Conservation (phyloP, 768 basidiomycete species). For the Amanita phalloides region DNA sequence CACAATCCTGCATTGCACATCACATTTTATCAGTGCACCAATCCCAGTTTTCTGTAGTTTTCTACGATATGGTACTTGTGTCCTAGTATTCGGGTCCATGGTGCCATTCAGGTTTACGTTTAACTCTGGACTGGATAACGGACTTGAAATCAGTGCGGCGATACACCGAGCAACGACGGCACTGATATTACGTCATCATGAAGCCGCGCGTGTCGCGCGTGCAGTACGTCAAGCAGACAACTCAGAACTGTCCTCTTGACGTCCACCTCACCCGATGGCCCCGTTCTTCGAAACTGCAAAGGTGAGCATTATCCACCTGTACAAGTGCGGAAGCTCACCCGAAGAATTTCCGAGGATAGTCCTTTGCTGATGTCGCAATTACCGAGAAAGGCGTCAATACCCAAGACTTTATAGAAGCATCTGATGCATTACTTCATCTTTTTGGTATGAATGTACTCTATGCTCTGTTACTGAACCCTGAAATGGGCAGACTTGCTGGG, state of each 20-base stretch:
- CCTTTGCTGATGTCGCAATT: conserved; percentile 76
- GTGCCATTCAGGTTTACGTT: no score
- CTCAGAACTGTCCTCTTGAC: neutral
- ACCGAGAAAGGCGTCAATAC: conserved; percentile 76
- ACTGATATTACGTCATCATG: no score
- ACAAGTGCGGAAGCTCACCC: neutral
- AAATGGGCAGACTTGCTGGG: conserved; percentile 49
- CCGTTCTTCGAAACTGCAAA: conserved; percentile 2
- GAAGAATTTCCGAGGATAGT: conserved; percentile 31
- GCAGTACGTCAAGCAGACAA: neutral
- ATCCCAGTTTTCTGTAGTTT: no score
- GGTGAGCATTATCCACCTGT: neutral
- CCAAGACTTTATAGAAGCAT: conserved; percentile 70
- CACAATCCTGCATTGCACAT: no score
- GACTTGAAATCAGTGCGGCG: no score
- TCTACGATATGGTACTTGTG: no score
- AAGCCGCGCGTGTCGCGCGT: no score
- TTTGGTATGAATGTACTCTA: conserved; percentile 39
- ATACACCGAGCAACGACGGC: no score
- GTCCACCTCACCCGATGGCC: neutral
- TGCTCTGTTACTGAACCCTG: conserved; percentile 7
- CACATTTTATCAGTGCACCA: no score
- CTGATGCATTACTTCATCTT: conserved; percentile 72
- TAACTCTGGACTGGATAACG: no score
- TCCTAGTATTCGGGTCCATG: no score